A percentile compares a stretch with the other conserved stretches of the same genome.
phyloP scores from a whole-genome alignment of 495 filamentous ascomycete genomes.

The Glutinoglossum americanum region DNA sequence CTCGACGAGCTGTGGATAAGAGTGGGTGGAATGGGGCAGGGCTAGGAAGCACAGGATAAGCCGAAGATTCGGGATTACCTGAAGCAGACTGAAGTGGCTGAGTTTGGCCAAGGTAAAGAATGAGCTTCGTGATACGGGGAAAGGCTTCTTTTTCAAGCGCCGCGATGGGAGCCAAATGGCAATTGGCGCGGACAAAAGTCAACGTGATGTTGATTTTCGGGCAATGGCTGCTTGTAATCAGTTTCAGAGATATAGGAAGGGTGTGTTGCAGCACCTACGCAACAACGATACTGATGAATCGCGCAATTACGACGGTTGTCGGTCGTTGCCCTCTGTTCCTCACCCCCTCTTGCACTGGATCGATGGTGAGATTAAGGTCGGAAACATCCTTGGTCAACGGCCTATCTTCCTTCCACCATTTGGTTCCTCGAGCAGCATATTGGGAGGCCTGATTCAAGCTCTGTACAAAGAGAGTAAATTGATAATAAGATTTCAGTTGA shows the following conservation, averaged over 20 bases:
- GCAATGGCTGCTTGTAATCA: conserved; percentile 11
- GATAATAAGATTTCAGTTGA: conserved; percentile 12
- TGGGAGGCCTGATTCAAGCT: conserved; percentile 14
- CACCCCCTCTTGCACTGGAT: conserved; percentile 13
- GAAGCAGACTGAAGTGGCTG: conserved; percentile 1
- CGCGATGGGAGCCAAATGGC: conserved; percentile 13
- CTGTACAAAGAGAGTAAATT: conserved; percentile 13
- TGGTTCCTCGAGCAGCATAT: conserved; percentile 8
- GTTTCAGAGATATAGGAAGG: neutral
- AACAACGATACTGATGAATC: conserved; percentile 12
- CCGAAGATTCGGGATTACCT: neutral
- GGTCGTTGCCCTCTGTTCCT: conserved; percentile 11
- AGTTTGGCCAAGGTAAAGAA: conserved; percentile 13
- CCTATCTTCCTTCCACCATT: conserved; percentile 9
- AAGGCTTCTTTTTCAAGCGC: conserved; percentile 14
- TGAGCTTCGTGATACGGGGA: conserved; percentile 14
- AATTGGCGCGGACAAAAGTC: conserved; percentile 15
- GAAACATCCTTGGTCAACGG: conserved; percentile 17
- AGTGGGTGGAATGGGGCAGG: neutral
- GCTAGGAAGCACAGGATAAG: neutral
- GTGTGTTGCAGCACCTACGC: neutral
- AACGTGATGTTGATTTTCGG: conserved; percentile 17
- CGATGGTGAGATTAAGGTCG: conserved; percentile 13
- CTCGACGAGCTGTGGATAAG: neutral
- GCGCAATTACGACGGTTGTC: conserved; percentile 13